These are phyloP conservation scores for Russula brevipes DNA, from an alignment of 768 basidiomycete species.

Conservation along the genomic window DNA sequence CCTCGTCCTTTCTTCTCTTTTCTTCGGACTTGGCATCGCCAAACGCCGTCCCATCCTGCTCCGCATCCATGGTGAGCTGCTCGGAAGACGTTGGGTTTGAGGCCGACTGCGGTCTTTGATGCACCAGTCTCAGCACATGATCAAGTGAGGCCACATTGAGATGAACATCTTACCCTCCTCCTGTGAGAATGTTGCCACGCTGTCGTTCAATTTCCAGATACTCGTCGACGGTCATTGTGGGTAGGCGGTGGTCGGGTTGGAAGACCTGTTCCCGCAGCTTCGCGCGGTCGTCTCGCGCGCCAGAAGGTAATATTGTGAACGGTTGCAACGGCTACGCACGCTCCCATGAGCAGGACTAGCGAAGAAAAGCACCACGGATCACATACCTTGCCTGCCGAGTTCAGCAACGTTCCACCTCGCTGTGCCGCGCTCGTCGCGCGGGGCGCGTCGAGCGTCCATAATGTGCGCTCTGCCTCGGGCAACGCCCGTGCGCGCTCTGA, in stretches of 20 bases:
- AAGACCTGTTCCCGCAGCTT: conserved; percentile 79
- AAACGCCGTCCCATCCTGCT: conserved; percentile 72
- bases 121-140: background rate
- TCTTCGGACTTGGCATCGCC: conserved; percentile 68
- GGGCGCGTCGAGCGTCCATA: conserved; percentile 71
- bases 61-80: conserved; percentile 70
- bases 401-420: conserved; percentile 55
- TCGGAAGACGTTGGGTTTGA: conserved; percentile 67
- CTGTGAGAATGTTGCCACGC: conserved; percentile 81
- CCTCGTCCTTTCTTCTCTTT: conserved; percentile 80
- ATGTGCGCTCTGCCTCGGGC: conserved; percentile 42
- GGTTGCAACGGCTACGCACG: conserved; percentile 70
- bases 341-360: background rate
- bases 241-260: conserved; percentile 73
- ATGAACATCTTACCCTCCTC: conserved; percentile 64
- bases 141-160: background rate
- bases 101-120: conserved; percentile 29
- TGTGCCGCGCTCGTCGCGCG: conserved; percentile 24
- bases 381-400: conserved; percentile 69
- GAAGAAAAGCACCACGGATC: conserved; percentile 16
- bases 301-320: conserved; percentile 84
- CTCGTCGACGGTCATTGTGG: conserved; percentile 95
- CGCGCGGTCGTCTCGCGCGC: conserved; percentile 55
- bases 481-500: conserved; percentile 31
- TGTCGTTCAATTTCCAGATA: conserved; percentile 82